Conservation (phyloP, 1,284 basidiomycete genomes). For the Gomphus bonarii region DNA sequence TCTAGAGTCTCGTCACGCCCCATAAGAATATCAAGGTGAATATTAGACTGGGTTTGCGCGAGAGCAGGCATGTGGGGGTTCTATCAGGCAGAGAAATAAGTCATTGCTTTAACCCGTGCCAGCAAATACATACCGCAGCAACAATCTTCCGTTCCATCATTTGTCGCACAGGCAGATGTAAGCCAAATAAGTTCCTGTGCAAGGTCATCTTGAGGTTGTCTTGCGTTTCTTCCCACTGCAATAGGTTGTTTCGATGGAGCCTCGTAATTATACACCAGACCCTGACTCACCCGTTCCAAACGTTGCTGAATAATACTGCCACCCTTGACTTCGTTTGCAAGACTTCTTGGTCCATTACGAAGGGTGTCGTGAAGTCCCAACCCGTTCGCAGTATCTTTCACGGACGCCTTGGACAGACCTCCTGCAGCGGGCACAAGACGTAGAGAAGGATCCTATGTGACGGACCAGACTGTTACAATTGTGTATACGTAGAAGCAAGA, state of each 20-base stretch:
- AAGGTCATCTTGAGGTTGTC: constrained; percentile 80
- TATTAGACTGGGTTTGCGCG: constrained; percentile 47
- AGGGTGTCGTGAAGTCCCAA: constrained; percentile 75
- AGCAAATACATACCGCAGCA: constrained; percentile 46
- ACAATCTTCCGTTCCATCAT: constrained; percentile 94
- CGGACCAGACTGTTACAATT: background rate
- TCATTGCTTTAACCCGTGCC: background rate
- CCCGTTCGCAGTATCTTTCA: constrained; percentile 57
- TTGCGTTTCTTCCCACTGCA: constrained; percentile 89
- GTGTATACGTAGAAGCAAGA: background rate
- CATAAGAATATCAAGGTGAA: constrained; percentile 86
- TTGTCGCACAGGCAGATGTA: constrained; percentile 80
- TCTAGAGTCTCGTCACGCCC: constrained; percentile 81
- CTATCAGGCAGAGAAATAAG: constrained; percentile 23
- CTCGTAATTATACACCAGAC: constrained; percentile 6
- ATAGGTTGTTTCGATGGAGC: background rate
- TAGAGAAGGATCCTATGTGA: constrained; percentile 47
- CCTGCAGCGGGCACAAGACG: constrained; percentile 50
- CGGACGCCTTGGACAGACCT: constrained; percentile 48
- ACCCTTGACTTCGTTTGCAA: constrained; percentile 59
- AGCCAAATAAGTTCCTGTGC: constrained; percentile 76
- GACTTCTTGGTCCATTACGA: constrained; percentile 52
- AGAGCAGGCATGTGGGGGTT: constrained; percentile 54
- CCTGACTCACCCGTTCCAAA: constrained; percentile 46
- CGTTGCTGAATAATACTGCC: constrained; percentile 48